Evolutionary conservation across 2,329 filamentous ascomycete genomes (phyloP).

Genomic region (Harringtonia aguacate): DNA sequence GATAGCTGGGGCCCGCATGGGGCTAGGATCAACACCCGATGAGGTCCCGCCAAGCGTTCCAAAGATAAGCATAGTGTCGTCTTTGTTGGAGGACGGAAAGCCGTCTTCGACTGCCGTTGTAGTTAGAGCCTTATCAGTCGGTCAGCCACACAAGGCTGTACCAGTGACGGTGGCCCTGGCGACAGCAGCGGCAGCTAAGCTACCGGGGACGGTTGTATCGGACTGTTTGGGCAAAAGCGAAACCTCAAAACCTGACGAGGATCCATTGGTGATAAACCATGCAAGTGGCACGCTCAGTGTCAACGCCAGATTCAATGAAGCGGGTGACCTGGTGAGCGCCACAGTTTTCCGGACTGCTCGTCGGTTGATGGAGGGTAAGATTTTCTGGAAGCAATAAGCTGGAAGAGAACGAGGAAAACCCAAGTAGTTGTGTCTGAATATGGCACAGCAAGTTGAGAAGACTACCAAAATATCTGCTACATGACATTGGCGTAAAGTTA

Average conservation of each 20-base stretch:
- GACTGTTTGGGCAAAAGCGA: neutral
- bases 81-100: slow-evolving; percentile 9
- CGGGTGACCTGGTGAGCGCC: slow-evolving; percentile 30
- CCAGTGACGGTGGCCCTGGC: slow-evolving; percentile 27
- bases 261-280: slow-evolving; percentile 31
- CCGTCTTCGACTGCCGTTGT: slow-evolving; percentile 24
- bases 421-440: no score
- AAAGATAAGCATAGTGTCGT: slow-evolving; percentile 33
- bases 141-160: slow-evolving; percentile 32
- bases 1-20: slow-evolving; percentile 26
- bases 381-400: slow-evolving; percentile 30
- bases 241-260: slow-evolving; percentile 7
- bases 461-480: no score
- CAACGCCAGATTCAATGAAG: slow-evolving; percentile 24
- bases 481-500: no score
- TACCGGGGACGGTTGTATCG: neutral
- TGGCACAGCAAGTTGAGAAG: no score
- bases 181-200: neutral
- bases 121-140: slow-evolving; percentile 35
- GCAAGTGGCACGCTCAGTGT: slow-evolving; percentile 36
- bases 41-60: slow-evolving; percentile 26
- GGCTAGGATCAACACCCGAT: slow-evolving; percentile 17
- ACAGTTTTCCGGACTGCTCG: slow-evolving; percentile 35
- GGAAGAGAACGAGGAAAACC: no score
- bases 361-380: slow-evolving; percentile 36